Evolutionary conservation across 306 rosid species (phyloP).

Genomic region (Castanopsis chinensis): DNA sequence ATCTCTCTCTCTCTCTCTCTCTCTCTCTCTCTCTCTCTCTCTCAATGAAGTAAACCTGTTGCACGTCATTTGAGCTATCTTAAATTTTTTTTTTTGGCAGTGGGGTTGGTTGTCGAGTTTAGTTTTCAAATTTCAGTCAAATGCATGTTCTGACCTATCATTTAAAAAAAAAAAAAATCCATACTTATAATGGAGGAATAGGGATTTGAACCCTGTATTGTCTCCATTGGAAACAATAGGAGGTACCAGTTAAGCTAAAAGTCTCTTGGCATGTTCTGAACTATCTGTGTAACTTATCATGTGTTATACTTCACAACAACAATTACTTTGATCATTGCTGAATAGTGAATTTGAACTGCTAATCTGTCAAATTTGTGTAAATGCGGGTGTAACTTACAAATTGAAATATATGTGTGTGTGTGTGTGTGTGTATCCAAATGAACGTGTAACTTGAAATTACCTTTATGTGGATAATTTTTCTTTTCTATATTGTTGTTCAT

Average conservation of each 20-base stretch:
- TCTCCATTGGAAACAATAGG: too few relatives aligned
- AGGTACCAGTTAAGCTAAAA: too few relatives aligned
- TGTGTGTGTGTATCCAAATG: not conserved
- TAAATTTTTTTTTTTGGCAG: not conserved
- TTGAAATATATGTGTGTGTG: too few relatives aligned
- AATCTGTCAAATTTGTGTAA: not conserved
- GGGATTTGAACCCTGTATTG: too few relatives aligned
- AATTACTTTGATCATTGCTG: not conserved
- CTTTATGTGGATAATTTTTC: conserved; percentile 7
- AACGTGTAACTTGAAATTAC: conserved; percentile 16
- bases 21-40: not conserved
- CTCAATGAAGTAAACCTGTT: not conserved
- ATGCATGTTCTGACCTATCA: not conserved
- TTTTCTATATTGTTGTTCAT: not conserved
- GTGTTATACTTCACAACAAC: not conserved
- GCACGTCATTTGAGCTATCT: not conserved
- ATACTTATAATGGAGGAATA: too few relatives aligned
- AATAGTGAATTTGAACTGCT: not conserved
- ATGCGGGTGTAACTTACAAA: too few relatives aligned
- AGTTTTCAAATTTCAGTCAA: not conserved
- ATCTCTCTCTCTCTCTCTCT: not conserved
- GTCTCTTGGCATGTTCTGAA: not conserved
- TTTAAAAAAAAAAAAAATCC: too few relatives aligned
- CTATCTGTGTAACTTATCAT: not conserved
- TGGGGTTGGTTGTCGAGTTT: not conserved